These are phyloP conservation scores for Avena eriantha DNA, from an alignment of 176 grass and related monocot genomes.

Conservation along the genomic window DNA sequence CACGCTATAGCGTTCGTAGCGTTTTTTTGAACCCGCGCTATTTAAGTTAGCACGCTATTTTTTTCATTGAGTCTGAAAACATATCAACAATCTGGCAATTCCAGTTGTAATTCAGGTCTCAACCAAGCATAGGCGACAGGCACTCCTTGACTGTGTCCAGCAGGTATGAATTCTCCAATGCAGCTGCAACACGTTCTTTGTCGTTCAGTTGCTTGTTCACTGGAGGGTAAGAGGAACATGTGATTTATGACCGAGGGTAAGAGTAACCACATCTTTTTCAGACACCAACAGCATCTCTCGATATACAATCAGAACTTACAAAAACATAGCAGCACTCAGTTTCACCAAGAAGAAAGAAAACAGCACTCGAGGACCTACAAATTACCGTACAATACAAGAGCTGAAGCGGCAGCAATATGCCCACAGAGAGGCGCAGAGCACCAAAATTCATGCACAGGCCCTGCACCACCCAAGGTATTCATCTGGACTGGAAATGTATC, in stretches of 20 bases:
- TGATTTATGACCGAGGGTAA: background rate
- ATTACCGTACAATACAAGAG: background rate
- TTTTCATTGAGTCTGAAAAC: background rate
- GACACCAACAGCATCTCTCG: background rate
- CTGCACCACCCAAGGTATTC: constrained; percentile 1
- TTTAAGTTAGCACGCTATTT: no score
- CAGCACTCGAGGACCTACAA: background rate
- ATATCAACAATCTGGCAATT: background rate
- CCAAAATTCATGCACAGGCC: constrained; percentile 35
- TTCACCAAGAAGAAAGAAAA: background rate
- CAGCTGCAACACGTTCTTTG: constrained; percentile 91
- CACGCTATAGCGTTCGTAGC: no score
- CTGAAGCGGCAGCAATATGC: background rate
- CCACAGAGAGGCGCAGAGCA: background rate
- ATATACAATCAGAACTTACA: constrained; percentile 5
- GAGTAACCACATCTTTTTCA: background rate
- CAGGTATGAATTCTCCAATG: constrained; percentile 79
- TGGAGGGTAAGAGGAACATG: constrained; percentile 5
- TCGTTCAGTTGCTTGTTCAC: constrained; percentile 98
- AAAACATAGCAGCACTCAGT: background rate
- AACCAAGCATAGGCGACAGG: constrained; percentile 69
- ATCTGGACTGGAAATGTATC: background rate
- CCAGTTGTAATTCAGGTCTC: constrained; percentile 38
- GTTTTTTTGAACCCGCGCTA: no score
- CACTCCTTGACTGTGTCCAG: constrained; percentile 80